These are phyloP conservation scores for Didymella sp. DNA, from an alignment of 2,329 filamentous ascomycete species.

Conservation along the genomic window DNA sequence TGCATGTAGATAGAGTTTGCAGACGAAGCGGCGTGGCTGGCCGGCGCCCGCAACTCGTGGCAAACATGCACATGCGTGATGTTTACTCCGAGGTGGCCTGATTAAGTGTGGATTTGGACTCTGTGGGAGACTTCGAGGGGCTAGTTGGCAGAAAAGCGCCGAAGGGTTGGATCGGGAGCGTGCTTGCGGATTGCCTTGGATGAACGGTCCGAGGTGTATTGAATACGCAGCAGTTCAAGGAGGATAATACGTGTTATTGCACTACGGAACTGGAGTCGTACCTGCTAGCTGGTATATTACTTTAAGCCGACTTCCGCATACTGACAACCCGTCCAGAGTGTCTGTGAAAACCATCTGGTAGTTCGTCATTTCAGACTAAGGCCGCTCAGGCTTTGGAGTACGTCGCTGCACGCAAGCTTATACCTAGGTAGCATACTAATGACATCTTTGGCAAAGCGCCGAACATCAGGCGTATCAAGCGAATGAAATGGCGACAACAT, in stretches of 20 bases:
- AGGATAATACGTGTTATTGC: not conserved
- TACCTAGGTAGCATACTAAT: not conserved
- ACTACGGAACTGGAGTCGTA: not conserved
- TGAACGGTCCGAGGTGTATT: slow-evolving; percentile 5
- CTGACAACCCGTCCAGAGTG: not conserved
- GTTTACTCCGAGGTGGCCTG: slow-evolving; percentile 2
- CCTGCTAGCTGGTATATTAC: not conserved
- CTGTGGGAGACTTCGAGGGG: slow-evolving; percentile 4
- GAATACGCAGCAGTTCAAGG: not conserved
- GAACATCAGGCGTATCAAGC: not conserved
- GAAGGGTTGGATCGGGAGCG: not conserved
- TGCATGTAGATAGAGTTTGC: slow-evolving; percentile 6
- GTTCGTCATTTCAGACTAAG: not conserved
- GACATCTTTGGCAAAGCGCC: not conserved
- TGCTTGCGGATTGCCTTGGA: slow-evolving; percentile 1
- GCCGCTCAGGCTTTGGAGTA: not conserved
- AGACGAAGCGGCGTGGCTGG: slow-evolving; percentile 7
- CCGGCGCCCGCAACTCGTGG: slow-evolving; percentile 14
- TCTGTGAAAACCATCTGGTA: slow-evolving; percentile 1
- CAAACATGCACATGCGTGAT: slow-evolving; percentile 5
- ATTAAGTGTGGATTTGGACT: not conserved
- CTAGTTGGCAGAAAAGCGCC: slow-evolving; percentile 13
- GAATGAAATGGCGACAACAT: not conserved
- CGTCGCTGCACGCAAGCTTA: not conserved
- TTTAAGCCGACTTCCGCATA: not conserved